phyloP scores from a whole-genome alignment of 352 stramenopile species.

The Globisporangium perplexum region DNA sequence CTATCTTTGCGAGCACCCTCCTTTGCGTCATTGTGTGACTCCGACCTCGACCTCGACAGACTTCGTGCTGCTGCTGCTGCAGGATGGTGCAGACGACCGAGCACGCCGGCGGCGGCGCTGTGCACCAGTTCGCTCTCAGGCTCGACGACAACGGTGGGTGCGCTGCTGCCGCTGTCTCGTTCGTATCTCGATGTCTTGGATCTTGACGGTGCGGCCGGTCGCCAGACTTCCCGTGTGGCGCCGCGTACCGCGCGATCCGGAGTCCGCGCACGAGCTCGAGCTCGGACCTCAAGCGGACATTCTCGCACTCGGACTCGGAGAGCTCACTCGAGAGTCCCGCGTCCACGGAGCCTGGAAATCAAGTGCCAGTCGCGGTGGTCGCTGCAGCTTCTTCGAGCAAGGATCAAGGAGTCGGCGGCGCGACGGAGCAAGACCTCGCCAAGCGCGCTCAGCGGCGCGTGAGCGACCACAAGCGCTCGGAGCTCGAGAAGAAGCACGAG shows the following conservation, averaged over 20 bases:
- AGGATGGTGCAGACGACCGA: conserved; percentile 16
- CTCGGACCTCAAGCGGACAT: conserved; percentile 2
- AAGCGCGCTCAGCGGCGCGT: conserved; percentile 43
- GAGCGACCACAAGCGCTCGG: conserved; percentile 48
- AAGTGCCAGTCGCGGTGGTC: not conserved
- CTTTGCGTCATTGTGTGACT: too few species aligned
- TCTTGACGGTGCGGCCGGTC: too few species aligned
- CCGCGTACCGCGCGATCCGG: conserved; percentile 41
- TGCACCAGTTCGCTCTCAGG: conserved; percentile 7
- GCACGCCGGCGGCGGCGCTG: not conserved
- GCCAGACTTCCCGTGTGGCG: conserved; percentile 38
- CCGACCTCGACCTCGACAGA: too few species aligned
- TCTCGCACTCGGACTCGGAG: conserved; percentile 1
- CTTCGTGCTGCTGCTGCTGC: too few species aligned
- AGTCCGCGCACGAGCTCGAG: conserved; percentile 20
- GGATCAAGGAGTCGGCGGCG: not conserved
- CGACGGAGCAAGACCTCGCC: conserved; percentile 28
- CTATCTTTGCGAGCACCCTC: too few species aligned
- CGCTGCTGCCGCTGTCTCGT: not conserved
- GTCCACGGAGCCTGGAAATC: not conserved
- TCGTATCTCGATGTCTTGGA: not conserved
- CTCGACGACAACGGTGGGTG: conserved; percentile 12
- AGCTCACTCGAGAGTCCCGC: conserved; percentile 2
- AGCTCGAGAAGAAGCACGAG: conserved; percentile 46
- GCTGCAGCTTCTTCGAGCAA: not conserved